These are phyloP conservation scores for Asterophora lycoperdoides DNA, from an alignment of 768 basidiomycete genomes.

Conservation along the genomic window DNA sequence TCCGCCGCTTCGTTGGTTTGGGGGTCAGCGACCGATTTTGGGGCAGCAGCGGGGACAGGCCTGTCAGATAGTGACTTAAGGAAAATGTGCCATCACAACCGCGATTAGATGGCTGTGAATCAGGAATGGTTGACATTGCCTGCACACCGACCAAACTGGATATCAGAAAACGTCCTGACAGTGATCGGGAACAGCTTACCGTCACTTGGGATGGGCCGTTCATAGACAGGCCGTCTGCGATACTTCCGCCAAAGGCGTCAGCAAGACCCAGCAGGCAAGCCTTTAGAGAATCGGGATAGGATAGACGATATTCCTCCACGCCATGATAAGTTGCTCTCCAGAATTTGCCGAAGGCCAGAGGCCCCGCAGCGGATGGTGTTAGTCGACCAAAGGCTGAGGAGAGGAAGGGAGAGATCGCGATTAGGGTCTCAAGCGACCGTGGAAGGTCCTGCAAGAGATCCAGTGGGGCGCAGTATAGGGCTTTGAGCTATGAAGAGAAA, in stretches of 20 bases:
- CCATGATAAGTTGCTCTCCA: constrained; percentile 56
- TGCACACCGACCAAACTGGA: neutral
- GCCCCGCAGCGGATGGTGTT: constrained; percentile 43
- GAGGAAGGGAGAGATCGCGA: constrained; percentile 41
- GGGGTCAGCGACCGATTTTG: neutral
- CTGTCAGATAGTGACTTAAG: neutral
- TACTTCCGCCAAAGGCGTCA: constrained; percentile 44
- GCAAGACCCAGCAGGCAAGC: constrained; percentile 42
- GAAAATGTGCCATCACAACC: neutral
- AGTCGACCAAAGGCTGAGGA: constrained; percentile 44
- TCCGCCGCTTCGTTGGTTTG: constrained; percentile 4
- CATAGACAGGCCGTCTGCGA: constrained; percentile 40
- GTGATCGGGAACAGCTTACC: constrained; percentile 19
- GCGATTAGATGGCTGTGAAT: constrained; percentile 24
- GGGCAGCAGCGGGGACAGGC: neutral
- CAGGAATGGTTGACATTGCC: constrained; percentile 20
- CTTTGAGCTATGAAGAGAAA: constrained; percentile 23
- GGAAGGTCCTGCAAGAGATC: constrained; percentile 33
- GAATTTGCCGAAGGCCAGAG: constrained; percentile 49
- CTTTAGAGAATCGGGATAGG: constrained; percentile 44
- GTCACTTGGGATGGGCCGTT: constrained; percentile 32
- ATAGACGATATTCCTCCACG: constrained; percentile 29
- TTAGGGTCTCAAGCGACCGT: constrained; percentile 38
- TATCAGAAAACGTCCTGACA: neutral
- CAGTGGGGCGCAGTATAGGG: constrained; percentile 44